Evolutionary conservation across 2,329 filamentous ascomycete genomes (phyloP).

Genomic region (Curvularia hawaiiensis): DNA sequence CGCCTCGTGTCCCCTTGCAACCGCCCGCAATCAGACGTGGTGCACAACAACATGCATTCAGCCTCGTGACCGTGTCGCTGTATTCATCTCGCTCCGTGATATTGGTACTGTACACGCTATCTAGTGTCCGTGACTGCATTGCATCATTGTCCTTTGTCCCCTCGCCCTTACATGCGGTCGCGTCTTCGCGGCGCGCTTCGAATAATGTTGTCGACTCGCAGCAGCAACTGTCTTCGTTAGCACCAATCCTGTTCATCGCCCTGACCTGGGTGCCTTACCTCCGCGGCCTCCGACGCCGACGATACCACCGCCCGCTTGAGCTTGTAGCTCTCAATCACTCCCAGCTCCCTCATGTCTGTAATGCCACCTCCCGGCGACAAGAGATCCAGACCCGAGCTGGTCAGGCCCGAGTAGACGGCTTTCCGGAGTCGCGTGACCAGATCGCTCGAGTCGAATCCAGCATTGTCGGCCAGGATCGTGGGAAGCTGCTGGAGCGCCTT

Average conservation of each 20-base stretch:
- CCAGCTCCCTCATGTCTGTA: slow-evolving; percentile 92
- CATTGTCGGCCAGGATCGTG: slow-evolving; percentile 96
- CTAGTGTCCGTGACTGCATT: slow-evolving; percentile 26
- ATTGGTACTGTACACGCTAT: slow-evolving; percentile 33
- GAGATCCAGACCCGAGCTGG: slow-evolving; percentile 88
- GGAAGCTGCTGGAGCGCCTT: slow-evolving; percentile 89
- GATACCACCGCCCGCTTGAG: slow-evolving; percentile 97
- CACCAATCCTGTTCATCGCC: background rate
- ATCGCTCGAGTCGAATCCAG: slow-evolving; percentile 93
- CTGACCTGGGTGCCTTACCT: slow-evolving; percentile 66
- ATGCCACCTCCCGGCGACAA: slow-evolving; percentile 89
- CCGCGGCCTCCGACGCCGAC: slow-evolving; percentile 93
- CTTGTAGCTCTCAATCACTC: slow-evolving; percentile 98
- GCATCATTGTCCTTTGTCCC: slow-evolving; percentile 19
- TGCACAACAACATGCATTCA: background rate
- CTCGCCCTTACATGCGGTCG: slow-evolving; percentile 67
- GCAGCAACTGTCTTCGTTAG: slow-evolving; percentile 68
- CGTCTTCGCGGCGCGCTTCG: slow-evolving; percentile 84
- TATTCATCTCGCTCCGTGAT: slow-evolving; percentile 34
- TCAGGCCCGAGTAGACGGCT: slow-evolving; percentile 93
- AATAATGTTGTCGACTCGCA: slow-evolving; percentile 98
- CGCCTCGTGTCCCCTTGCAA: background rate
- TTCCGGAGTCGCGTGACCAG: slow-evolving; percentile 90
- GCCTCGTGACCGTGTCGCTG: slow-evolving; percentile 20
- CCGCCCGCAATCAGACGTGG: background rate